phyloP scores from a whole-genome alignment of 2,329 filamentous ascomycete species.

The Ceratocystis papillata region DNA sequence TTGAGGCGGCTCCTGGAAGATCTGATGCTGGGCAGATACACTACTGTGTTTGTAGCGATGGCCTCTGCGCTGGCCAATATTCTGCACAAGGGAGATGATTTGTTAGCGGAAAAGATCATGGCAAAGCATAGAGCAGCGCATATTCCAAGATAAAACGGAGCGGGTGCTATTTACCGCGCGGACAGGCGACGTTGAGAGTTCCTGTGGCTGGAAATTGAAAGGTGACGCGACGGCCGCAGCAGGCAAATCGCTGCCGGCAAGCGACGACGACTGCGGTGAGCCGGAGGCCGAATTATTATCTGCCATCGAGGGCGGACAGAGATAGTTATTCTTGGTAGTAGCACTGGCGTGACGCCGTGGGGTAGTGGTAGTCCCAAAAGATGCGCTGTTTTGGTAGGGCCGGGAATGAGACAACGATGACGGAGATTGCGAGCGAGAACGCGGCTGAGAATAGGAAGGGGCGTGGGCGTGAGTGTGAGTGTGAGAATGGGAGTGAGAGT shows the following conservation, averaged over 20 bases:
- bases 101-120: neutral
- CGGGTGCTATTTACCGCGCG: slow-evolving; percentile 53
- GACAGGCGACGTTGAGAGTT: slow-evolving; percentile 61
- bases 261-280: slow-evolving; percentile 1
- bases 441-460: slow-evolving; percentile 42
- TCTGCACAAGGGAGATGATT: slow-evolving; percentile 40
- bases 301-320: slow-evolving; percentile 32
- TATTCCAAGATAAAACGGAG: neutral
- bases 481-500: slow-evolving; percentile 5
- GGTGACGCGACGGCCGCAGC: slow-evolving; percentile 42
- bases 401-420: slow-evolving; percentile 5
- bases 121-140: neutral
- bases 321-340: slow-evolving; percentile 18
- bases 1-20: slow-evolving; percentile 84
- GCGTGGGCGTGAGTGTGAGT: neutral
- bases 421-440: slow-evolving; percentile 31
- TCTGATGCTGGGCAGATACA: slow-evolving; percentile 77
- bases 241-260: neutral
- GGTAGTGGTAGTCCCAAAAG: neutral
- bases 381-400: neutral
- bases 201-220: slow-evolving; percentile 89
- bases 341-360: slow-evolving; percentile 1
- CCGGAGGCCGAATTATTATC: slow-evolving; percentile 28
- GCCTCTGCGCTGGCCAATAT: slow-evolving; percentile 80
- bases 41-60: slow-evolving; percentile 98